Percentiles rank a stretch among this genome's conserved stretches.
phyloP scores from a whole-genome alignment of 164 flowering plant species.

The Berberis thunbergii region DNA sequence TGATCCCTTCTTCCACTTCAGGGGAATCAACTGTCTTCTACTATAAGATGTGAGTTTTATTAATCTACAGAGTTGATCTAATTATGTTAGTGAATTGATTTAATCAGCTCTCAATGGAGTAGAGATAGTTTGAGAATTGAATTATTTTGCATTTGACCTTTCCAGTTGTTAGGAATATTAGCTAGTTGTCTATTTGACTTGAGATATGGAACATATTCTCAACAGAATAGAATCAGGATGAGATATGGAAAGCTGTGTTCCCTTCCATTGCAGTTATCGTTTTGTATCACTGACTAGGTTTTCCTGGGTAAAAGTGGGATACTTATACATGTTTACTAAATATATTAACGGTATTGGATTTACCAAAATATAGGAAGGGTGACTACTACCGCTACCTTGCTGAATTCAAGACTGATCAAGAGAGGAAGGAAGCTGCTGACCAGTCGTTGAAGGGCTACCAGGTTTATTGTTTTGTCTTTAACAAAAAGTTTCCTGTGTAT shows the following conservation, averaged over 20 bases:
- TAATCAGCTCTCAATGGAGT: no score
- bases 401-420: constrained; percentile 73
- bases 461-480: constrained; percentile 24
- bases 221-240: no score
- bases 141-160: no score
- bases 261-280: no score
- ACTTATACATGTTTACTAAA: no score
- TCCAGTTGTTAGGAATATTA: no score
- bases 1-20: constrained; percentile 55
- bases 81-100: neutral
- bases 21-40: constrained; percentile 84
- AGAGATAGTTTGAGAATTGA: no score
- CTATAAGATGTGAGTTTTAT: constrained; percentile 69
- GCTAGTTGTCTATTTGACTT: no score
- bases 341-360: no score
- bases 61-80: neutral
- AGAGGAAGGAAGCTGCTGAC: constrained; percentile 75
- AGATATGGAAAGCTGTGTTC: no score
- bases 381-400: constrained; percentile 86
- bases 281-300: neutral
- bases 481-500: neutral
- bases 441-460: constrained; percentile 75
- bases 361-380: constrained; percentile 50
- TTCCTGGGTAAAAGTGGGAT: neutral
- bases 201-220: no score